Evolutionary conservation across 129 eudicot genomes (phyloP).

Genomic region (Arctium minus): DNA sequence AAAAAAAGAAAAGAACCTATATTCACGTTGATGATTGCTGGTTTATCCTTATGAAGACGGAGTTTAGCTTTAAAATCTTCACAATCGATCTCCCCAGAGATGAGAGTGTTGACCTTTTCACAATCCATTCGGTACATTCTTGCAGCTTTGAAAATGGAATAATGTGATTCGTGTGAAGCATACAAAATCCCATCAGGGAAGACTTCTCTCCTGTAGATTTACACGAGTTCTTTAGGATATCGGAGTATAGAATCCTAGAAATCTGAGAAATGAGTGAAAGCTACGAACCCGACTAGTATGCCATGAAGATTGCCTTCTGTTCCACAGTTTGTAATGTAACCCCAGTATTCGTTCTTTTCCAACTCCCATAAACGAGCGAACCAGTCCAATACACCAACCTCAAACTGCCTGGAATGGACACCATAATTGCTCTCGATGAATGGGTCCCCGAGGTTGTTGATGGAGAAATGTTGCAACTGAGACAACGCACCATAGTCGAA

Average conservation of each 20-base stretch:
- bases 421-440: slow-evolving; percentile 98
- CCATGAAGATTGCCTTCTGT: slow-evolving; percentile 99
- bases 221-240: background rate
- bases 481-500: slow-evolving; percentile 93
- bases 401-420: slow-evolving; percentile 97
- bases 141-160: slow-evolving; percentile 97
- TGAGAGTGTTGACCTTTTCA: slow-evolving; percentile 66
- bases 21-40: slow-evolving; percentile 89
- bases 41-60: slow-evolving; percentile 71
- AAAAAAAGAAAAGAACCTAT: slow-evolving; percentile 48
- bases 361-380: slow-evolving; percentile 96
- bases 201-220: slow-evolving; percentile 82
- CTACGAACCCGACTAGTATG: slow-evolving; percentile 82
- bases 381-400: slow-evolving; percentile 98
- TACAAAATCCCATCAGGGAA: slow-evolving; percentile 92
- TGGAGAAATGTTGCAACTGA: slow-evolving; percentile 95
- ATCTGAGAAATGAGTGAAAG: background rate
- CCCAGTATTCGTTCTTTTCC: slow-evolving; percentile 89
- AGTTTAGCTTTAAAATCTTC: slow-evolving; percentile 73
- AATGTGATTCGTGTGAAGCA: slow-evolving; percentile 86
- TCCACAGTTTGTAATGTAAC: slow-evolving; percentile 97
- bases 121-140: slow-evolving; percentile 97
- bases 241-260: background rate
- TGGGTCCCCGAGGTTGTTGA: slow-evolving; percentile 95
- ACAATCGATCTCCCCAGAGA: slow-evolving; percentile 92